A percentile compares a stretch with the other conserved stretches of the same genome.
Evolutionary conservation across 768 basidiomycete genomes (phyloP).

Genomic region (Leccinum longicurvipes): DNA sequence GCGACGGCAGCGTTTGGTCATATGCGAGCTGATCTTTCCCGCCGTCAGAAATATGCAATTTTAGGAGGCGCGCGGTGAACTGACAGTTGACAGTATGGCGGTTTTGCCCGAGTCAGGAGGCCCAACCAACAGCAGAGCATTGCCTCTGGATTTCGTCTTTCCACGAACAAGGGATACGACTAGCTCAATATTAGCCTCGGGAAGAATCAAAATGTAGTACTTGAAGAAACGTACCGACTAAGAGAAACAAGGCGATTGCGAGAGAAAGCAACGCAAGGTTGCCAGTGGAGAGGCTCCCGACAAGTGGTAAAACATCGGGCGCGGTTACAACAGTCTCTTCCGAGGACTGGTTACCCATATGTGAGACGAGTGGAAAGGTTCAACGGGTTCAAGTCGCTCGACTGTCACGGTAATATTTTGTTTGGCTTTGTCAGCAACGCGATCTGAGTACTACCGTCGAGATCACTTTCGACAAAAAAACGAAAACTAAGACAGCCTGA

Average conservation of each 20-base stretch:
- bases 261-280: slow-evolving; percentile 43
- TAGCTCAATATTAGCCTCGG: slow-evolving; percentile 34
- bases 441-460: no score
- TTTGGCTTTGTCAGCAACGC: slow-evolving; percentile 18
- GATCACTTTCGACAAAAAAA: background rate
- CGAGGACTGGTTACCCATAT: slow-evolving; percentile 13
- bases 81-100: slow-evolving; percentile 65
- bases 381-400: background rate
- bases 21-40: slow-evolving; percentile 54
- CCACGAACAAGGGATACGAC: slow-evolving; percentile 41
- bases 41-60: slow-evolving; percentile 6
- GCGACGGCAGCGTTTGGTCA: slow-evolving; percentile 59
- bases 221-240: slow-evolving; percentile 38
- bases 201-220: background rate
- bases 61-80: slow-evolving; percentile 22
- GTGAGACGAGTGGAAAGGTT: background rate
- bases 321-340: slow-evolving; percentile 7
- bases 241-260: slow-evolving; percentile 38
- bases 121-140: slow-evolving; percentile 72
- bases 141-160: slow-evolving; percentile 48
- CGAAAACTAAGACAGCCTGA: background rate
- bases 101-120: slow-evolving; percentile 80
- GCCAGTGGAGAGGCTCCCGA: slow-evolving; percentile 37
- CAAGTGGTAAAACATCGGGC: slow-evolving; percentile 37
- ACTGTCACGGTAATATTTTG: slow-evolving; percentile 20